Percentiles rank a stretch among this genome's conserved stretches.
Conservation (phyloP, 495 filamentous ascomycete species). For the Elasticomyces elasticus region DNA sequence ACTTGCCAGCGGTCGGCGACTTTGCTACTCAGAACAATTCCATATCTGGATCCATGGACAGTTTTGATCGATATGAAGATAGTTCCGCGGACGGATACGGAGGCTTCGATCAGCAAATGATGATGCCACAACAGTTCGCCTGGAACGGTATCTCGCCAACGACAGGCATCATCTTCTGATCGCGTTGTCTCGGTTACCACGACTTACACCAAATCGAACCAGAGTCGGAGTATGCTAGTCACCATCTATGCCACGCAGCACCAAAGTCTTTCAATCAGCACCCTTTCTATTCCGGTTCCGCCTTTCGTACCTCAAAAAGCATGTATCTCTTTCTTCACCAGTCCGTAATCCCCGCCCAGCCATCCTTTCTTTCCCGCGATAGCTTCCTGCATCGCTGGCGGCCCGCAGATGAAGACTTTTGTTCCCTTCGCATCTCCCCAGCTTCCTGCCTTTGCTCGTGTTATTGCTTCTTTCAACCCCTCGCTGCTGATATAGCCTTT, state of each 20-base stretch:
- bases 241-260: too few species aligned
- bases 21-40: conserved; percentile 21
- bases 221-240: too few species aligned
- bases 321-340: conserved; percentile 47
- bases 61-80: conserved; percentile 11
- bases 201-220: too few species aligned
- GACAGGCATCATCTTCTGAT: conserved; percentile 15
- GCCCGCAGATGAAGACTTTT: conserved; percentile 59
- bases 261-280: too few species aligned
- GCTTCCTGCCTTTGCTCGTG: conserved; percentile 25
- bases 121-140: conserved; percentile 11
- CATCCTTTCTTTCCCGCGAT: conserved; percentile 39
- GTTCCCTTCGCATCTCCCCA: conserved; percentile 29
- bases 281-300: too few species aligned
- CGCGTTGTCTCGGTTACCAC: too few species aligned
- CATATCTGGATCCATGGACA: conserved; percentile 5
- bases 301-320: conserved; percentile 44
- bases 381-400: conserved; percentile 51
- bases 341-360: conserved; percentile 13
- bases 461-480: conserved; percentile 42
- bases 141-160: conserved; percentile 7
- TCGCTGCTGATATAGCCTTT: conserved; percentile 50
- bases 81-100: conserved; percentile 6
- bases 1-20: conserved; percentile 17
- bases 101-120: conserved; percentile 12